Conservation (phyloP, 495 filamentous ascomycete genomes). For the Cudoniella acicularis region DNA sequence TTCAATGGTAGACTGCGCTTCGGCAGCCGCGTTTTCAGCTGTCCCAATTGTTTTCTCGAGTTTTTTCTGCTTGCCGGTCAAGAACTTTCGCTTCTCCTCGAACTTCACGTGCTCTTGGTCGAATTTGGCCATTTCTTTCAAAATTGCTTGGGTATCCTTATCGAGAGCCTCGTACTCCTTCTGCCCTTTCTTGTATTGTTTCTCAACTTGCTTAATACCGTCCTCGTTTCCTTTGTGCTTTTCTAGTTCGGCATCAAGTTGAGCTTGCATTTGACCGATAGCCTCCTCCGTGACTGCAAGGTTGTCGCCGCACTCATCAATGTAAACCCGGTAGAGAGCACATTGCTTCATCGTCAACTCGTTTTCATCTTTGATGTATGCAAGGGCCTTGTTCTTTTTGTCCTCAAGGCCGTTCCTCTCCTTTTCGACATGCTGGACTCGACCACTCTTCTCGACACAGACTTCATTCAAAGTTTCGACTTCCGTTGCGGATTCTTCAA, state of each 20-base stretch:
- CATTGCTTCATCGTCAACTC: constrained; percentile 86
- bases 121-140: constrained; percentile 86
- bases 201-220: constrained; percentile 84
- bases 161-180: constrained; percentile 83
- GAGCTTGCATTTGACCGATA: constrained; percentile 81
- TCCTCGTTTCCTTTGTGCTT: constrained; percentile 90
- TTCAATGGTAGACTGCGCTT: constrained; percentile 72
- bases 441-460: constrained; percentile 86
- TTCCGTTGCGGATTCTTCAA: constrained; percentile 86
- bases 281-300: constrained; percentile 86
- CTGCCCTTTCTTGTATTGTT: constrained; percentile 72
- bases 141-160: constrained; percentile 70
- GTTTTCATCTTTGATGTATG: constrained; percentile 88
- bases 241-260: constrained; percentile 83
- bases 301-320: constrained; percentile 82
- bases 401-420: constrained; percentile 89
- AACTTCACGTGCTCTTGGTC: constrained; percentile 97
- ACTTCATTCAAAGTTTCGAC: constrained; percentile 91
- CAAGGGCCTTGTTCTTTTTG: constrained; percentile 91
- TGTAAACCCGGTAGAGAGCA: constrained; percentile 86
- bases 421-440: constrained; percentile 97
- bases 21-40: constrained; percentile 56
- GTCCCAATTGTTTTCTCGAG: constrained; percentile 82
- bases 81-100: constrained; percentile 94
- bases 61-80: constrained; percentile 87